Conservation (phyloP, 2,329 filamentous ascomycete genomes). For the Cladophialophora bantiana region DNA sequence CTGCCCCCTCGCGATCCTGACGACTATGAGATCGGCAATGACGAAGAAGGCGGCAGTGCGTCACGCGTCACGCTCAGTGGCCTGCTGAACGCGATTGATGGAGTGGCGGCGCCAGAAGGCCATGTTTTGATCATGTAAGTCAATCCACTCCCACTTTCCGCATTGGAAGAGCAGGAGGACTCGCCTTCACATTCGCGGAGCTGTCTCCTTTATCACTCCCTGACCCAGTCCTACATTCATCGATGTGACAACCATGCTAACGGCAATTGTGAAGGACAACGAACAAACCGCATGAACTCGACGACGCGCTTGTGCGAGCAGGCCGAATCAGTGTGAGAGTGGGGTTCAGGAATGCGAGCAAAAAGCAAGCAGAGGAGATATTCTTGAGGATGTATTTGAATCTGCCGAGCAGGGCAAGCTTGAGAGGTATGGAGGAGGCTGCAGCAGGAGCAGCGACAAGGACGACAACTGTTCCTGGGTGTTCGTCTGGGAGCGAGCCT, state of each 20-base stretch:
- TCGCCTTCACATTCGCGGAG: neutral
- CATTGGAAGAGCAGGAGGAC: neutral
- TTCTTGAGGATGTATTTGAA: constrained; percentile 45
- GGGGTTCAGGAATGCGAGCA: constrained; percentile 55
- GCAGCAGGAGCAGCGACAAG: neutral
- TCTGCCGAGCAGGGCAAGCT: constrained; percentile 14
- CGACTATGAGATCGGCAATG: constrained; percentile 32
- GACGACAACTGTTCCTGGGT: neutral
- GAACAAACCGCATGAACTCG: constrained; percentile 75
- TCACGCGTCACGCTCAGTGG: constrained; percentile 73
- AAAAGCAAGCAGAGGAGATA: constrained; percentile 42
- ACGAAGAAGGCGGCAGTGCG: constrained; percentile 28
- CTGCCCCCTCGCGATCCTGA: constrained; percentile 9
- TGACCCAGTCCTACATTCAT: neutral
- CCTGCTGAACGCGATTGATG: constrained; percentile 82
- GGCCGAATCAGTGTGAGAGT: constrained; percentile 76
- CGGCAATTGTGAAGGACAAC: constrained; percentile 59
- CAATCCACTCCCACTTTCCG: neutral
- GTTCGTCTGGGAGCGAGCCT: neutral
- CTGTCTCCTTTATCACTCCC: neutral
- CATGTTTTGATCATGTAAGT: constrained; percentile 74
- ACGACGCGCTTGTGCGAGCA: constrained; percentile 75
- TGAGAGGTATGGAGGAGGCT: constrained; percentile 14
- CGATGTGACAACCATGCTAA: neutral
- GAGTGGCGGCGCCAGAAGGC: constrained; percentile 79